Evolutionary conservation across 768 basidiomycete species (phyloP).

Genomic region (Suillus lakei): DNA sequence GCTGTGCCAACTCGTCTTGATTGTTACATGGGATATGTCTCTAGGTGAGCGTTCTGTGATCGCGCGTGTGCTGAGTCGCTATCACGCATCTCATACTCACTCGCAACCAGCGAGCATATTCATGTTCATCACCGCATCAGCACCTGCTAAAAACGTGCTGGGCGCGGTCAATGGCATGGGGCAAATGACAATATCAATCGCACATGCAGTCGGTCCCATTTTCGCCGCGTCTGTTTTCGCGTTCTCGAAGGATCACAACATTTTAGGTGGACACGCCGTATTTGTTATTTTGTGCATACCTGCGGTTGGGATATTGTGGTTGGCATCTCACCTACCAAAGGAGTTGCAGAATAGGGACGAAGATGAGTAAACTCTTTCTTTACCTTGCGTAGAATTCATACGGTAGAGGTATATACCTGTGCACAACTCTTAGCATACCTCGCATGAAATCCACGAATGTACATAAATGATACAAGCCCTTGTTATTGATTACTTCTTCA

Average conservation of each 20-base stretch:
- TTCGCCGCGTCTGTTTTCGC: slow-evolving; percentile 62
- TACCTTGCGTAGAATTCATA: not conserved
- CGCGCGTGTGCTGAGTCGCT: not conserved
- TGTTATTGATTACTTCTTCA: slow-evolving; percentile 30
- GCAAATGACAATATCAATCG: slow-evolving; percentile 54
- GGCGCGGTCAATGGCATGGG: slow-evolving; percentile 60
- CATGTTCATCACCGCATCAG: slow-evolving; percentile 35
- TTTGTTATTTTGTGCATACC: slow-evolving; percentile 41
- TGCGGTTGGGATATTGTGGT: slow-evolving; percentile 21
- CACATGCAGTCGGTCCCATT: slow-evolving; percentile 57
- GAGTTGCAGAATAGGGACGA: slow-evolving; percentile 41
- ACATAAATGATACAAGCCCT: slow-evolving; percentile 36
- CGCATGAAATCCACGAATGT: not conserved
- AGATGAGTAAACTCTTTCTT: slow-evolving; percentile 2
- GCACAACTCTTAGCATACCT: not conserved
- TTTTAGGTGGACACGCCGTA: slow-evolving; percentile 52
- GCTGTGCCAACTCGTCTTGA: slow-evolving; percentile 48
- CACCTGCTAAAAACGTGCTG: slow-evolving; percentile 40
- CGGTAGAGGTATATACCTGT: not conserved
- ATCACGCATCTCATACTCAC: not conserved
- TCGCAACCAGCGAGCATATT: slow-evolving; percentile 31
- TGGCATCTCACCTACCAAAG: slow-evolving; percentile 45
- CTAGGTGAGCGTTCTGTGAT: slow-evolving; percentile 50
- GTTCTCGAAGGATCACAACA: slow-evolving; percentile 47
- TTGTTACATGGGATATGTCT: slow-evolving; percentile 54